Evolutionary conservation across 2,329 filamentous ascomycete species (phyloP).

Genomic region (Polytolypa hystricis): DNA sequence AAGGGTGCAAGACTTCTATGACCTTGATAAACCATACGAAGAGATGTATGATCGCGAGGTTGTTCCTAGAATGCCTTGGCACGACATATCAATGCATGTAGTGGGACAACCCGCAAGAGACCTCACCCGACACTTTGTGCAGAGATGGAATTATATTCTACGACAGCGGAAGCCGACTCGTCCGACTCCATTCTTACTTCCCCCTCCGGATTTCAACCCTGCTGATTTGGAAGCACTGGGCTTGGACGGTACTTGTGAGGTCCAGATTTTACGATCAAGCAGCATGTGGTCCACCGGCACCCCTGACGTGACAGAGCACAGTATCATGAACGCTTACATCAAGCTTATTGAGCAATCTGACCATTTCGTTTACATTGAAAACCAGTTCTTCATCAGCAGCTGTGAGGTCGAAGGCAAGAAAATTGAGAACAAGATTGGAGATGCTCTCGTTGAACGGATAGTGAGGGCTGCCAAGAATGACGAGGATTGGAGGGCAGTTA

Average conservation of each 20-base stretch:
- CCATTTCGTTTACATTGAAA: conserved; percentile 95
- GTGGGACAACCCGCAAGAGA: conserved; percentile 84
- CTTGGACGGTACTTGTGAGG: conserved; percentile 85
- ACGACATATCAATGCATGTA: conserved; percentile 85
- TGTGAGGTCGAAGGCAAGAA: conserved; percentile 74
- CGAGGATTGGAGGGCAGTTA: conserved; percentile 82
- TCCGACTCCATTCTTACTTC: conserved; percentile 84
- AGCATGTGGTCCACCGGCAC: conserved; percentile 53
- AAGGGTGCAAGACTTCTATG: conserved; percentile 88
- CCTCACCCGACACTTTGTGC: conserved; percentile 87
- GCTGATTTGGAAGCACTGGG: conserved; percentile 80
- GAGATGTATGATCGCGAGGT: conserved; percentile 93
- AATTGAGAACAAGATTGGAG: conserved; percentile 76
- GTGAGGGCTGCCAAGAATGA: conserved; percentile 68
- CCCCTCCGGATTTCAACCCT: conserved; percentile 80
- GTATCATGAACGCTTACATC: conserved; percentile 79
- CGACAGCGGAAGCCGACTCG: conserved; percentile 86
- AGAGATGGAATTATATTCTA: conserved; percentile 93
- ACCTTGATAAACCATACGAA: conserved; percentile 80
- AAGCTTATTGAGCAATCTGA: conserved; percentile 65
- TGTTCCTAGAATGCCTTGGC: conserved; percentile 95
- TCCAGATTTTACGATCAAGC: conserved; percentile 88
- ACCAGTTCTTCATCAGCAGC: conserved; percentile 90
- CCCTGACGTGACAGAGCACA: conserved; percentile 52
- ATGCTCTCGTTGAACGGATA: conserved; percentile 81